Evolutionary conservation across 108 stramenopile species (phyloP).

Genomic region (Nitzschia inconspicua): DNA sequence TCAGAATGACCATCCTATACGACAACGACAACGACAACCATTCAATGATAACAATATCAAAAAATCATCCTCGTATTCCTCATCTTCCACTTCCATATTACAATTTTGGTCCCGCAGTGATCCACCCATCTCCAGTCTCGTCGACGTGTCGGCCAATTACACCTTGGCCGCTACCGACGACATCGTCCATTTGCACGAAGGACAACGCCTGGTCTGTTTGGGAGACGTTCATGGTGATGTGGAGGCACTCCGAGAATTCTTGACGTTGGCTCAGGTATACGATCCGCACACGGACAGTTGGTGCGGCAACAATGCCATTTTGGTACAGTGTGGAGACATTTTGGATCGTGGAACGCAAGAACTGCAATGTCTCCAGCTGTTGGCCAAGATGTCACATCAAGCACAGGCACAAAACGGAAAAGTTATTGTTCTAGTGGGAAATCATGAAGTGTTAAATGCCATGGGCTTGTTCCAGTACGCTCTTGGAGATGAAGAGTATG

Average conservation of each 20-base stretch:
- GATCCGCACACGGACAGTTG: conserved; percentile 18
- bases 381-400: conserved; percentile 56
- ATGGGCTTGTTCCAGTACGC: conserved; percentile 74
- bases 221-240: conserved; percentile 83
- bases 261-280: conserved; percentile 17
- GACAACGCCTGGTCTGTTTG: conserved; percentile 62
- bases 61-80: no score
- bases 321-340: conserved; percentile 78
- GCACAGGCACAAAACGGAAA: conserved; percentile 44
- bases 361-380: conserved; percentile 50
- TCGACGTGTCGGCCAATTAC: conserved; percentile 8
- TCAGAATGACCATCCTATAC: no score
- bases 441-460: conserved; percentile 78
- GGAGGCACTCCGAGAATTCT: conserved; percentile 39
- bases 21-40: no score
- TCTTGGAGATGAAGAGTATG: conserved; percentile 59
- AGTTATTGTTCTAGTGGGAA: conserved; percentile 62
- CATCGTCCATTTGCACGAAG: conserved; percentile 13
- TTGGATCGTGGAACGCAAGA: conserved; percentile 73
- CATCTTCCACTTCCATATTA: no score
- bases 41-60: no score
- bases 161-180: conserved; percentile 25
- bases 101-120: no score
- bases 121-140: conserved; percentile 7
- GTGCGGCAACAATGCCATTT: conserved; percentile 58